These are phyloP conservation scores for Fomitopsis pulvina DNA, from an alignment of 768 basidiomycete genomes.

Conservation along the genomic window DNA sequence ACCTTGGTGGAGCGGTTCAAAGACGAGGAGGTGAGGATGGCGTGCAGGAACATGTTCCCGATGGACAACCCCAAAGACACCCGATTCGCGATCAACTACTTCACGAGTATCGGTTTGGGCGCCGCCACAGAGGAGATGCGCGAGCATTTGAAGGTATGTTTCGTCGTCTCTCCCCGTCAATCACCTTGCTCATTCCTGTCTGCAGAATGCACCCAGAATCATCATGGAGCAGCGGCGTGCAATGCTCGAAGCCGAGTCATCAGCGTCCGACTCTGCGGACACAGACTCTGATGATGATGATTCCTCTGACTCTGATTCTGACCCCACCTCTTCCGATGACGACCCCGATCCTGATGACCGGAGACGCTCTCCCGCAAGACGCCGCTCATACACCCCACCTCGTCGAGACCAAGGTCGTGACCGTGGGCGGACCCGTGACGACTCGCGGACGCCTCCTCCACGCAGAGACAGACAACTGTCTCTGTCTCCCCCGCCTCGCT, in stretches of 20 bases:
- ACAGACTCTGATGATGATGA: conserved; percentile 31
- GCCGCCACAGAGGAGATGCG: conserved; percentile 93
- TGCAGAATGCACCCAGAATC: conserved; percentile 81
- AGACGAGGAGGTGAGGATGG: conserved; percentile 72
- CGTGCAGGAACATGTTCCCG: conserved; percentile 87
- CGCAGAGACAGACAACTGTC: conserved; percentile 16
- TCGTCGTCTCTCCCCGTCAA: neutral
- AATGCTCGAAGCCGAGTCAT: conserved; percentile 65
- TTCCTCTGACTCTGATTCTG: conserved; percentile 37
- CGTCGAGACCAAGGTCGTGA: conserved; percentile 22
- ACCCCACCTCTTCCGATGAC: conserved; percentile 30
- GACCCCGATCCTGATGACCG: conserved; percentile 36
- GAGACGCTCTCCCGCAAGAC: conserved; percentile 19
- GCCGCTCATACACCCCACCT: conserved; percentile 29
- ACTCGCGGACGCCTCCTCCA: conserved; percentile 18
- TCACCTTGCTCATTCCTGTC: neutral
- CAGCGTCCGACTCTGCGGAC: conserved; percentile 33
- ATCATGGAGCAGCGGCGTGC: conserved; percentile 94
- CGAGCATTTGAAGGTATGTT: conserved; percentile 80
- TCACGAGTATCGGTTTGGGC: conserved; percentile 91
- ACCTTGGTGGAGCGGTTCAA: conserved; percentile 83
- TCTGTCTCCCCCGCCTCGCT: conserved; percentile 16
- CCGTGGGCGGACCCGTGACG: conserved; percentile 3
- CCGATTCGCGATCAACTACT: conserved; percentile 95
- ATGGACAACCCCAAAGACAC: conserved; percentile 96